Percentiles rank a stretch among this genome's conserved stretches.
phyloP scores from a whole-genome alignment of 495 filamentous ascomycete species.

The Ascodesmis nigricans region DNA sequence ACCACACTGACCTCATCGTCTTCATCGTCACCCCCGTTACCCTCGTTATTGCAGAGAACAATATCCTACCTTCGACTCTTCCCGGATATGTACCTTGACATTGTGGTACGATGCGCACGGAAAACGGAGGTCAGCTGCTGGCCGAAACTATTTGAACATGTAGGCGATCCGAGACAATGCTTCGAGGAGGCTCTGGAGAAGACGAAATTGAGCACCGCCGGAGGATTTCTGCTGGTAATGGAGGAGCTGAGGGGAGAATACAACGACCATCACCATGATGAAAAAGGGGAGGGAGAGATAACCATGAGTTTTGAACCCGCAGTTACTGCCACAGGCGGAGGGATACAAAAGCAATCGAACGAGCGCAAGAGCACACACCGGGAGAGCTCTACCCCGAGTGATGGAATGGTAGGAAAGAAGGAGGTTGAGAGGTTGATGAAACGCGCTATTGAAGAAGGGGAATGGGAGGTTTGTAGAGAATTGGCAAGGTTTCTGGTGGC shows the following conservation, averaged over 20 bases:
- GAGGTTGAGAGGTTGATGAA: slow-evolving; percentile 63
- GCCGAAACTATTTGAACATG: slow-evolving; percentile 74
- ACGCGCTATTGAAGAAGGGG: slow-evolving; percentile 58
- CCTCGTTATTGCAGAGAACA: slow-evolving; percentile 59
- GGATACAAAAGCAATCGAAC: too few relatives aligned
- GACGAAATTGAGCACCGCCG: slow-evolving; percentile 80
- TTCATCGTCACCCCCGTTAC: neutral
- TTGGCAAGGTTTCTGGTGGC: slow-evolving; percentile 81
- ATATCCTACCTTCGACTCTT: slow-evolving; percentile 80
- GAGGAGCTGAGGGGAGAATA: slow-evolving; percentile 45
- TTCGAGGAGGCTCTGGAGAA: slow-evolving; percentile 77
- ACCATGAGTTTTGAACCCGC: too few relatives aligned
- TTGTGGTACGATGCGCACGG: slow-evolving; percentile 88
- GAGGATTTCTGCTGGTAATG: slow-evolving; percentile 84
- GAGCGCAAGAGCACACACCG: slow-evolving; percentile 61
- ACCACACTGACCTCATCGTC: too few relatives aligned
- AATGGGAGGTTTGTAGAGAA: slow-evolving; percentile 96
- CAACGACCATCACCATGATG: neutral
- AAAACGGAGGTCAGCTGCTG: slow-evolving; percentile 93
- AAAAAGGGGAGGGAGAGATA: neutral
- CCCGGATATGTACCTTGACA: slow-evolving; percentile 72
- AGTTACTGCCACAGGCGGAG: neutral
- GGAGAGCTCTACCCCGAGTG: too few relatives aligned
- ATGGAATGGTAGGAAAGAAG: too few relatives aligned
- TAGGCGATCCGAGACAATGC: slow-evolving; percentile 70